phyloP scores from a whole-genome alignment of 305 asterid species.

The Coffea humblotiana region DNA sequence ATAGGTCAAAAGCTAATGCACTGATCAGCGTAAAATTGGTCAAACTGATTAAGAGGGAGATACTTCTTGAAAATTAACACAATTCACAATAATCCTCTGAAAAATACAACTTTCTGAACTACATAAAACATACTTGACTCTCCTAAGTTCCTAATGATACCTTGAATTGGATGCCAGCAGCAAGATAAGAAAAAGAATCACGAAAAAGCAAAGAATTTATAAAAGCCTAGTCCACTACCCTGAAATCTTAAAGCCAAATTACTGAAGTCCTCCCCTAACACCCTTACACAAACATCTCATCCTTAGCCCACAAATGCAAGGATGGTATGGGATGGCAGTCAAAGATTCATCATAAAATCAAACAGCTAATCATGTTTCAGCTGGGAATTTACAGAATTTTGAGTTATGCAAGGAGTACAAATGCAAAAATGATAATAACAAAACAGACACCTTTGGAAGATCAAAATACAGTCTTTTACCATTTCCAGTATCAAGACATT shows the following conservation, averaged over 20 bases:
- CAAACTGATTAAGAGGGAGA: background rate
- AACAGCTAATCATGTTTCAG: background rate
- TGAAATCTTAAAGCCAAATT: background rate
- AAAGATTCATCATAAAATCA: background rate
- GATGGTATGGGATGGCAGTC: background rate
- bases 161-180: background rate
- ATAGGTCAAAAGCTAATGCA: background rate
- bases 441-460: background rate
- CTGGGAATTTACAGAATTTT: background rate
- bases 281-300: background rate
- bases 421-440: background rate
- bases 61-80: background rate
- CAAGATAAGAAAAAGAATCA: background rate
- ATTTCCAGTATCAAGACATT: background rate
- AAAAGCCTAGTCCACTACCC: background rate
- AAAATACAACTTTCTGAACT: background rate
- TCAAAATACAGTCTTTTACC: background rate
- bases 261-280: background rate
- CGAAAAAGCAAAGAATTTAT: background rate
- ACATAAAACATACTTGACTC: background rate
- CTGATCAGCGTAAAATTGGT: background rate
- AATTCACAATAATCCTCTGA: background rate
- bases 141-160: background rate
- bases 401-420: background rate
- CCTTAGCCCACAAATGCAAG: background rate